phyloP scores from a whole-genome alignment of 2,329 filamentous ascomycete species.

The Calonectria pteridis region DNA sequence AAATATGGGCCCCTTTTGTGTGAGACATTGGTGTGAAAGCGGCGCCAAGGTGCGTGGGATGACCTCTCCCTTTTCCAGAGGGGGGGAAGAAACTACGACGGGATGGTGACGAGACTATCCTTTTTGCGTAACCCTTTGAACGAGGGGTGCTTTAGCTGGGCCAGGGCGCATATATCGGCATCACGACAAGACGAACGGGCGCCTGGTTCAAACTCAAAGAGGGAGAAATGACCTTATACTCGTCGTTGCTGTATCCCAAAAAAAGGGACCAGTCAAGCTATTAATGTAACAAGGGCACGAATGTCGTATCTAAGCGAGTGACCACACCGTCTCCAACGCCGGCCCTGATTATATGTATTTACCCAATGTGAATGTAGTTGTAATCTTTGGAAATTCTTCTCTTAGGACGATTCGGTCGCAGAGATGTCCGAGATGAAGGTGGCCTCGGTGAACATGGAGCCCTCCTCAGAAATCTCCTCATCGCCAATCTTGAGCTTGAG shows the following conservation, averaged over 20 bases:
- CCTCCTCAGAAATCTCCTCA: slow-evolving; percentile 81
- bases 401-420: neutral
- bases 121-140: slow-evolving; percentile 3
- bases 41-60: neutral
- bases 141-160: neutral
- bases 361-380: slow-evolving; percentile 43
- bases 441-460: slow-evolving; percentile 85
- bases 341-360: slow-evolving; percentile 45
- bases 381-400: slow-evolving; percentile 33
- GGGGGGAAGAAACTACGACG: neutral
- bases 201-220: neutral
- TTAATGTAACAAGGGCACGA: slow-evolving; percentile 38
- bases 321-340: slow-evolving; percentile 49
- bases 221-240: slow-evolving; percentile 29
- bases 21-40: slow-evolving; percentile 7
- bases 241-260: slow-evolving; percentile 22
- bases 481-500: slow-evolving; percentile 90
- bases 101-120: neutral
- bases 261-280: slow-evolving; percentile 23
- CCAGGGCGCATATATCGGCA: neutral
- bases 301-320: slow-evolving; percentile 46
- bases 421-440: slow-evolving; percentile 86
- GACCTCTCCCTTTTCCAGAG: neutral
- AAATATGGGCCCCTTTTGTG: neutral
- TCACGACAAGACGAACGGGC: neutral